These are phyloP conservation scores for Acanthamoeba culbertsoni DNA, from an alignment of 208 protist genomes.

Conservation along the genomic window DNA sequence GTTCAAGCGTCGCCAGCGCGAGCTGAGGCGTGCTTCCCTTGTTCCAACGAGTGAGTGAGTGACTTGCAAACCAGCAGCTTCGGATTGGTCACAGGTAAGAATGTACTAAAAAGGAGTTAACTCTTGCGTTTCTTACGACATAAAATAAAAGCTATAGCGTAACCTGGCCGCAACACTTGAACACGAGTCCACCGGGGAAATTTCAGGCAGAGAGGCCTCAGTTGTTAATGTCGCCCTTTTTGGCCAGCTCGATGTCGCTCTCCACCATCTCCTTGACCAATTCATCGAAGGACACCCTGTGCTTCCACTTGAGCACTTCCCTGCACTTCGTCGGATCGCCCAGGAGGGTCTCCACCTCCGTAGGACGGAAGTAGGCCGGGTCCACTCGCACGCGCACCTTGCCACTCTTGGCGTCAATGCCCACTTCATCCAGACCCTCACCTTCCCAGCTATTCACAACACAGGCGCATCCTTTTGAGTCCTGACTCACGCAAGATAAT, in stretches of 20 bases:
- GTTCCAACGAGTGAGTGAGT: too few relatives aligned
- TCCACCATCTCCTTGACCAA: constrained; percentile 83
- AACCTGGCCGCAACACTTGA: too few relatives aligned
- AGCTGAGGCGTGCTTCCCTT: not conserved
- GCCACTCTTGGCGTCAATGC: constrained; percentile 76
- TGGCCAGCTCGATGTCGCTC: constrained; percentile 75
- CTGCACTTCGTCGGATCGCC: constrained; percentile 92
- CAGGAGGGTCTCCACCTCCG: constrained; percentile 94
- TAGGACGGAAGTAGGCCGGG: constrained; percentile 91
- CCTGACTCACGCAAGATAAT: too few relatives aligned
- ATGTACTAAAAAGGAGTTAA: too few relatives aligned
- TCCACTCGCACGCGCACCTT: constrained; percentile 81
- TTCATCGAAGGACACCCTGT: constrained; percentile 75
- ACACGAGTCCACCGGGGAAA: too few relatives aligned
- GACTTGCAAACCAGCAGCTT: too few relatives aligned
- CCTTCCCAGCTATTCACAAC: constrained; percentile 87
- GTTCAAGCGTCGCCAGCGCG: not conserved
- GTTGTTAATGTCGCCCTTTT: constrained; percentile 37
- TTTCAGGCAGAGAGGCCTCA: too few relatives aligned
- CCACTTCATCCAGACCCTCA: constrained; percentile 88
- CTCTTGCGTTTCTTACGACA: too few relatives aligned
- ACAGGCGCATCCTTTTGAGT: too few relatives aligned
- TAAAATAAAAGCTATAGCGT: too few relatives aligned
- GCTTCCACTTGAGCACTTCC: constrained; percentile 89
- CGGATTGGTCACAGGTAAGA: too few relatives aligned